Percentiles rank a stretch among this genome's conserved stretches.
These are phyloP conservation scores for Yarrowia osloensis DNA, from an alignment of 805 yeast species.

Conservation along the genomic window DNA sequence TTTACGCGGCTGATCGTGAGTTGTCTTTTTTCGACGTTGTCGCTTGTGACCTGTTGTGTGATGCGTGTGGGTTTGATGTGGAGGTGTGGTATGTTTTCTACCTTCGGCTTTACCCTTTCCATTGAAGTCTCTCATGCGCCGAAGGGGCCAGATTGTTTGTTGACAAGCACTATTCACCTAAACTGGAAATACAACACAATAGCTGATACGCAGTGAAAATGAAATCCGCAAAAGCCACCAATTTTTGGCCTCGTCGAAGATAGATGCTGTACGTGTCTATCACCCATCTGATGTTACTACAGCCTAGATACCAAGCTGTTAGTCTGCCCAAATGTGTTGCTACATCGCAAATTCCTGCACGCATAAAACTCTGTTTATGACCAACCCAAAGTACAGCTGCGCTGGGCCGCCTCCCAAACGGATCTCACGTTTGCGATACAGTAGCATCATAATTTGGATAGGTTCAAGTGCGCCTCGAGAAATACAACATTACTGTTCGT, in stretches of 20 bases:
- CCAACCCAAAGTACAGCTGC: not conserved
- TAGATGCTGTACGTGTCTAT: not conserved
- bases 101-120: constrained; percentile 26
- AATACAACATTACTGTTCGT: no score
- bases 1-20: not conserved
- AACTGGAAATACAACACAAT: not conserved
- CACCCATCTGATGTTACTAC: not conserved
- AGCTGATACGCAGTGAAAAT: not conserved
- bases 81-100: constrained; percentile 8
- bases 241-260: not conserved
- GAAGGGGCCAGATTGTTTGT: constrained; percentile 24
- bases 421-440: not conserved
- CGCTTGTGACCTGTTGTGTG: constrained; percentile 9
- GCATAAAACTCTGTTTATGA: constrained; percentile 8
- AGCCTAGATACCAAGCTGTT: not conserved
- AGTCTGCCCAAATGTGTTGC: constrained; percentile 2
- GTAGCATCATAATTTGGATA: no score
- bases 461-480: no score
- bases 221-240: not conserved
- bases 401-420: not conserved
- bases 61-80: constrained; percentile 20
- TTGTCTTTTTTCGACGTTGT: not conserved
- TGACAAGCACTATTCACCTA: constrained; percentile 15
- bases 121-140: constrained; percentile 26
- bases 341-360: constrained; percentile 27